These are phyloP conservation scores for Alopecurus myosuroides DNA, from an alignment of 176 grass and related monocot genomes.

Conservation along the genomic window DNA sequence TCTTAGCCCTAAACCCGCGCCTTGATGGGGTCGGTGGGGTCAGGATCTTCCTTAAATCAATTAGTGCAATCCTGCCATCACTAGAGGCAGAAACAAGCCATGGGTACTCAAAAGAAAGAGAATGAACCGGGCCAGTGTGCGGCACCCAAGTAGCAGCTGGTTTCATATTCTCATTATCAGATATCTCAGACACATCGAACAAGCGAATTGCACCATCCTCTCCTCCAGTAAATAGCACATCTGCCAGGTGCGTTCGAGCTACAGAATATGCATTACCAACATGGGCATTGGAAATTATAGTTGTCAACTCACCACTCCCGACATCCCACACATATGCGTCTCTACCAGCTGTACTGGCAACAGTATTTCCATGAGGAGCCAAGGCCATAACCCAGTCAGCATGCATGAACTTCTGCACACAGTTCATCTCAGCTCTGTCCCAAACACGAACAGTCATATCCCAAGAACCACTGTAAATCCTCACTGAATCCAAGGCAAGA, in stretches of 20 bases:
- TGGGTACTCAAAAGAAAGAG: conserved; percentile 90
- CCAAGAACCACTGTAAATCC: conserved; percentile 95
- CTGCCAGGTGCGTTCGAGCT: conserved; percentile 47
- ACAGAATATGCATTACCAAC: conserved; percentile 69
- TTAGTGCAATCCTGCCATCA: conserved; percentile 80
- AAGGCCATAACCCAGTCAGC: conserved; percentile 84
- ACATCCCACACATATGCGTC: conserved; percentile 88
- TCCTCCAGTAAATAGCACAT: conserved; percentile 83
- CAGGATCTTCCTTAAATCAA: conserved; percentile 81
- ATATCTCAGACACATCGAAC: conserved; percentile 38
- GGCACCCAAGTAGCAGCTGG: conserved; percentile 79
- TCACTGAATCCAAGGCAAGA: conserved; percentile 67
- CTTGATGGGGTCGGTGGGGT: conserved; percentile 24
- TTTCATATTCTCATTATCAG: conserved; percentile 53
- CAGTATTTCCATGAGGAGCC: conserved; percentile 51
- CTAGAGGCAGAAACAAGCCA: conserved; percentile 84
- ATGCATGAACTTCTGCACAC: conserved; percentile 78
- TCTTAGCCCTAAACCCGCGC: conserved; percentile 28
- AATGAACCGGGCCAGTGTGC: conserved; percentile 71
- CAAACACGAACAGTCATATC: conserved; percentile 90
- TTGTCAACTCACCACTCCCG: conserved; percentile 40
- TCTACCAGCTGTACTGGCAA: conserved; percentile 75
- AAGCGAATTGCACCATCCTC: conserved; percentile 81
- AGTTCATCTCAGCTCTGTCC: conserved; percentile 72
- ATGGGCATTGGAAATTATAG: conserved; percentile 62